Conservation (phyloP, 106 monocot species). For the Triglochin maritima region DNA sequence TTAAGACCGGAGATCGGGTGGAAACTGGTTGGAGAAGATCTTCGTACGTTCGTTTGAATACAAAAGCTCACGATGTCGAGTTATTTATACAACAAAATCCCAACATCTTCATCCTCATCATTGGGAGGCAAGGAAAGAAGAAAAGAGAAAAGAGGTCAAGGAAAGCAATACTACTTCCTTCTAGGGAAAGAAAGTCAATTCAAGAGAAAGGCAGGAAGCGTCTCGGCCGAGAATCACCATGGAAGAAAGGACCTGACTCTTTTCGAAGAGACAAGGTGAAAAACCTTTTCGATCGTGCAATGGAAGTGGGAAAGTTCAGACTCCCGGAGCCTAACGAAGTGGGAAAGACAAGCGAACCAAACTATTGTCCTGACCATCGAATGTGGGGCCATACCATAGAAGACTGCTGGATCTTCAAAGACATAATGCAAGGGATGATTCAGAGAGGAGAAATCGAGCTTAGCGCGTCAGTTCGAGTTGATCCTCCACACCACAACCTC, state of each 20-base stretch:
- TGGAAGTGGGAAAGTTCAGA: background rate
- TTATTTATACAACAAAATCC: no score
- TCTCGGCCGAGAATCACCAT: background rate
- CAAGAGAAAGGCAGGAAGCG: background rate
- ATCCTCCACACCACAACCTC: no score
- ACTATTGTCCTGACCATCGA: background rate
- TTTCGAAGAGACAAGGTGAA: background rate
- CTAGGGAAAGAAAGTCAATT: background rate
- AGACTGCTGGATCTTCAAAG: background rate
- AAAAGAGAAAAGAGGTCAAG: background rate
- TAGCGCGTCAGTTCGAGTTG: background rate
- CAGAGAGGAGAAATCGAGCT: background rate
- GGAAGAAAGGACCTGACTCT: background rate
- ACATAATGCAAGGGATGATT: background rate
- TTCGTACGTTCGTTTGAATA: no score
- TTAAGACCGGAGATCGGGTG: no score
- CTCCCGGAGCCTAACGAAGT: background rate
- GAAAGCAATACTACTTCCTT: background rate
- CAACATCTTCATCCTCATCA: no score
- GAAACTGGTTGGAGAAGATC: no score
- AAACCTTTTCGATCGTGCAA: background rate
- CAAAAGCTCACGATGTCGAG: no score
- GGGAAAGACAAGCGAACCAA: background rate
- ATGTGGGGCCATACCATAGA: background rate
- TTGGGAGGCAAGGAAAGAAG: background rate